Evolutionary conservation across 352 stramenopile genomes (phyloP).

Genomic region (Globisporangium radiosum): DNA sequence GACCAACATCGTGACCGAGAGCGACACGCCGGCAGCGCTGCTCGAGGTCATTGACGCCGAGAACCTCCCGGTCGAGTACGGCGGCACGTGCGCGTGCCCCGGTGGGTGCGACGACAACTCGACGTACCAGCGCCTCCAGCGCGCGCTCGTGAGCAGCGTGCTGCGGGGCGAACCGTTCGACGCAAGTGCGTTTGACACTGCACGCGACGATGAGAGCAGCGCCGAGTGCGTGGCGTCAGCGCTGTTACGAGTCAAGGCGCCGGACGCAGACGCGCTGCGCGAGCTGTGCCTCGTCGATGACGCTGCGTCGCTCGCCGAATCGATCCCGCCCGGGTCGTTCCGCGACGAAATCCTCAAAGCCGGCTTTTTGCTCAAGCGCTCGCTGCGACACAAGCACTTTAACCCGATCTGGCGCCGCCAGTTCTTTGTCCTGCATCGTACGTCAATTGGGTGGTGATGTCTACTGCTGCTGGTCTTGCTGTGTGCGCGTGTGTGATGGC

Average conservation of each 20-base stretch:
- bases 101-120: constrained; percentile 69
- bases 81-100: constrained; percentile 48
- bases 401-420: constrained; percentile 73
- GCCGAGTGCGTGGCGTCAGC: constrained; percentile 5
- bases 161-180: constrained; percentile 42
- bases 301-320: constrained; percentile 8
- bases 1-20: constrained; percentile 79
- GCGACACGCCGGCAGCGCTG: constrained; percentile 40
- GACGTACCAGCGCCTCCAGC: constrained; percentile 53
- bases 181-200: constrained; percentile 17
- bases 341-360: constrained; percentile 62
- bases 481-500: not conserved
- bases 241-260: constrained; percentile 5
- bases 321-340: constrained; percentile 37
- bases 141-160: constrained; percentile 46
- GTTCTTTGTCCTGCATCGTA: constrained; percentile 69
- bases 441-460: not conserved
- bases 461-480: not conserved
- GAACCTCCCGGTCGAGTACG: constrained; percentile 65
- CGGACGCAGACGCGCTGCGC: constrained; percentile 11
- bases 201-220: too few species aligned
- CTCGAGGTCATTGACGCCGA: constrained; percentile 59
- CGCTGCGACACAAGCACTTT: constrained; percentile 82
- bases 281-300: constrained; percentile 15
- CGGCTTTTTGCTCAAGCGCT: constrained; percentile 81